Evolutionary conservation across 2,329 filamentous ascomycete genomes (phyloP).

Genomic region (Knufia petricola): DNA sequence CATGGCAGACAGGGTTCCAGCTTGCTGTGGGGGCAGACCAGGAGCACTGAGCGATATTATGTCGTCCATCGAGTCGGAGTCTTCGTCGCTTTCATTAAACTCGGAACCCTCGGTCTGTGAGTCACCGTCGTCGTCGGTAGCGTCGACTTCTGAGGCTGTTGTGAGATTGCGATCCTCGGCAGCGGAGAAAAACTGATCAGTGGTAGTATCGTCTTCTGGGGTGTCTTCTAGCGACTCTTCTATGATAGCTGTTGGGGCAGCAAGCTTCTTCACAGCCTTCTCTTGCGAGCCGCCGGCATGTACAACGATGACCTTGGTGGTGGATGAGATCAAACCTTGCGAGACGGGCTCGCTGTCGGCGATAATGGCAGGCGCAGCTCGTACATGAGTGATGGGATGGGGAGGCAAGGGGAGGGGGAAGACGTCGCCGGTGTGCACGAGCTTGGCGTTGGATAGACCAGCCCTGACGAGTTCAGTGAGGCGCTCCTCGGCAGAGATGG

Average conservation of each 20-base stretch:
- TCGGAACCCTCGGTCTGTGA: conserved; percentile 48
- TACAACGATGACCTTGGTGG: conserved; percentile 71
- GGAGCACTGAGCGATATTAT: conserved; percentile 84
- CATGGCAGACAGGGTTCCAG: conserved; percentile 69
- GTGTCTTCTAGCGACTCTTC: conserved; percentile 51
- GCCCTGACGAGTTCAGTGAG: conserved; percentile 53
- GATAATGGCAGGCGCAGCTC: conserved; percentile 75
- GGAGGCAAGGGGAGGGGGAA: conserved; percentile 66
- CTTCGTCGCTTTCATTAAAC: conserved; percentile 55
- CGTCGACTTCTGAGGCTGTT: conserved; percentile 41
- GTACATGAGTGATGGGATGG: conserved; percentile 77
- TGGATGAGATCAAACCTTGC: conserved; percentile 68
- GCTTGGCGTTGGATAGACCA: conserved; percentile 59
- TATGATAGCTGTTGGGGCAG: conserved; percentile 43
- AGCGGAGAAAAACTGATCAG: conserved; percentile 86
- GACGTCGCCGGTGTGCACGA: conserved; percentile 77
- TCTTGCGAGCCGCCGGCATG: conserved; percentile 41
- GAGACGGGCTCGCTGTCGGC: conserved; percentile 89
- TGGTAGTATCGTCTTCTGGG: conserved; percentile 67
- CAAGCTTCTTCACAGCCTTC: conserved; percentile 35
- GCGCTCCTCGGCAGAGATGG: conserved; percentile 7
- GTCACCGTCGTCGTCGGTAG: conserved; percentile 49
- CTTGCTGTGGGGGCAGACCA: conserved; percentile 63
- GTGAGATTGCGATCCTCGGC: conserved; percentile 59
- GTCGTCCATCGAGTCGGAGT: conserved; percentile 84